Conservation (phyloP, 805 yeast genomes). For the Starmerella potacharoeniae region DNA sequence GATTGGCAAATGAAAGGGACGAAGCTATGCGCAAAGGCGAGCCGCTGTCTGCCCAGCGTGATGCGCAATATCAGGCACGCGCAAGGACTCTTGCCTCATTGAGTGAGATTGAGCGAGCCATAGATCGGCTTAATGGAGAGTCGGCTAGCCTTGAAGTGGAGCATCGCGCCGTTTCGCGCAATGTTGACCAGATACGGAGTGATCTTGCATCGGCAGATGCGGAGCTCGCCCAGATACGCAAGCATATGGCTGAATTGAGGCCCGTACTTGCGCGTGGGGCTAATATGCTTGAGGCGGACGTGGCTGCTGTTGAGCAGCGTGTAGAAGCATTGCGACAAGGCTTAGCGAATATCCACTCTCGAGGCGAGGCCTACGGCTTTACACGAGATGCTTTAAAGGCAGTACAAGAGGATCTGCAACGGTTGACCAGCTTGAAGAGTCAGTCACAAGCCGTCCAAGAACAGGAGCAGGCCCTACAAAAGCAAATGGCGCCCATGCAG, state of each 20-base stretch:
- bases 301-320: neutral
- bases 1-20: neutral
- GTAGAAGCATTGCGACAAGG: neutral
- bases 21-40: neutral
- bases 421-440: neutral
- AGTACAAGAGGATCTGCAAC: neutral
- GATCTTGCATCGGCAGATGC: neutral
- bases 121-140: neutral
- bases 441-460: neutral
- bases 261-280: neutral
- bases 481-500: neutral
- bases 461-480: neutral
- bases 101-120: neutral
- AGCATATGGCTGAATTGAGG: neutral
- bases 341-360: neutral
- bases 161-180: neutral
- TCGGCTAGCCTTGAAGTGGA: neutral
- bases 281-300: neutral
- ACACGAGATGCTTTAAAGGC: neutral
- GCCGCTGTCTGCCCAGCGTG: neutral
- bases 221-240: neutral
- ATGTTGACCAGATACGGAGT: neutral
- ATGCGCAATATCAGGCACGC: neutral
- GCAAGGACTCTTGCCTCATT: neutral
- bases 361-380: neutral